A percentile compares a stretch with the other conserved stretches of the same genome.
Conservation (phyloP, 768 basidiomycete species). For the Hypsizygus marmoreus region DNA sequence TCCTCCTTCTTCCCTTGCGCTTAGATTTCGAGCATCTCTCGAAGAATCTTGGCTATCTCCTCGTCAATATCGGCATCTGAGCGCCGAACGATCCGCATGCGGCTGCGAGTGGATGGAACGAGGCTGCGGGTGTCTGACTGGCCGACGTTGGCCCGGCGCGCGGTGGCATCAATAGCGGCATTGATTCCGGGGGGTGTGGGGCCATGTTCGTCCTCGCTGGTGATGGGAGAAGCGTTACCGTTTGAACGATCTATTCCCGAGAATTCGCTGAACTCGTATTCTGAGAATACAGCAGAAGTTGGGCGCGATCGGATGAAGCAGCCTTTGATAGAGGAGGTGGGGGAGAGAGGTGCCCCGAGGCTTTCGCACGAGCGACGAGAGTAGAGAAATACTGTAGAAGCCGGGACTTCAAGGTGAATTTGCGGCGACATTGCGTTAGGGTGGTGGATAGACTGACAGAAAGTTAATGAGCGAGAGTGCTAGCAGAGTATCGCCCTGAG, state of each 20-base stretch:
- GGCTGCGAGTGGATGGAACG: not conserved
- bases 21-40: not conserved
- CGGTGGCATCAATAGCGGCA: constrained; percentile 1
- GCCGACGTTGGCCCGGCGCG: constrained; percentile 4
- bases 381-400: constrained; percentile 5
- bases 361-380: constrained; percentile 3
- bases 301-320: constrained; percentile 18
- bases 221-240: not conserved
- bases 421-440: too few species aligned
- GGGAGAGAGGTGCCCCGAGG: constrained; percentile 10
- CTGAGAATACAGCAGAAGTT: constrained; percentile 8
- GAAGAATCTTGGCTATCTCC: not conserved
- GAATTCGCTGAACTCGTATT: constrained; percentile 11
- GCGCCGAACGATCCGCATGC: constrained; percentile 9
- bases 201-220: not conserved
- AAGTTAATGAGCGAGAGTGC: too few species aligned
- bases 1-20: not conserved
- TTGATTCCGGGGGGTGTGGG: constrained; percentile 1
- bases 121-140: constrained; percentile 1
- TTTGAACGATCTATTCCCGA: constrained; percentile 3
- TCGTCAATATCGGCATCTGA: constrained; percentile 5
- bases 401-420: too few species aligned
- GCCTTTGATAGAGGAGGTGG: constrained; percentile 20
- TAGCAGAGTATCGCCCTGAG: too few species aligned
- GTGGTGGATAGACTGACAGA: too few species aligned